These are phyloP conservation scores for Leccinum laetum DNA, from an alignment of 1,284 basidiomycete genomes.

Conservation along the genomic window DNA sequence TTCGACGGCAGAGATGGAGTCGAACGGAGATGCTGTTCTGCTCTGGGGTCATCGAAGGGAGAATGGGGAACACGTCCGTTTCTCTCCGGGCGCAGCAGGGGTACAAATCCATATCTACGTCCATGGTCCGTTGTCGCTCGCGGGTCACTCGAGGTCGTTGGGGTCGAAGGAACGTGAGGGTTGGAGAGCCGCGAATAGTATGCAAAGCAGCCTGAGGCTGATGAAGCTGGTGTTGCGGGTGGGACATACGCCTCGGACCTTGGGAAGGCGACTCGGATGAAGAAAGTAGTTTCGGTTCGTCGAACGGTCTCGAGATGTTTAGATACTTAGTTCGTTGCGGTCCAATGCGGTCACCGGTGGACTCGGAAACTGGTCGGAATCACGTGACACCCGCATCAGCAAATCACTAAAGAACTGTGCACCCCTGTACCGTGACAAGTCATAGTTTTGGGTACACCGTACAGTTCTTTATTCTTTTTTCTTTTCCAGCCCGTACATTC, in stretches of 20 bases:
- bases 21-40: conserved; percentile 30
- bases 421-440: too few species aligned
- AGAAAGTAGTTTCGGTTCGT: conserved; percentile 25
- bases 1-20: conserved; percentile 44
- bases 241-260: conserved; percentile 39
- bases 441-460: too few species aligned
- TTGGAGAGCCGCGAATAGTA: conserved; percentile 59
- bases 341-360: too few species aligned
- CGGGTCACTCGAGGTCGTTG: conserved; percentile 23
- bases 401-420: too few species aligned
- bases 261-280: conserved; percentile 40
- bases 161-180: conserved; percentile 62
- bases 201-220: conserved; percentile 37
- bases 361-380: too few species aligned
- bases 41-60: conserved; percentile 22
- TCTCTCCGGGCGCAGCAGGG: conserved; percentile 73
- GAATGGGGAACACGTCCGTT: conserved; percentile 43
- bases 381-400: too few species aligned
- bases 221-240: conserved; percentile 41
- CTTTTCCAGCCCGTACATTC: too few species aligned
- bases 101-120: conserved; percentile 80
- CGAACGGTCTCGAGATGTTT: conserved; percentile 8
- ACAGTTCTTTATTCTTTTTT: too few species aligned
- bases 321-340: too few species aligned
- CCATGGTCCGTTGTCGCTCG: conserved; percentile 78